Conservation (phyloP, 805 yeast genomes). For the Naumovozyma baii region DNA sequence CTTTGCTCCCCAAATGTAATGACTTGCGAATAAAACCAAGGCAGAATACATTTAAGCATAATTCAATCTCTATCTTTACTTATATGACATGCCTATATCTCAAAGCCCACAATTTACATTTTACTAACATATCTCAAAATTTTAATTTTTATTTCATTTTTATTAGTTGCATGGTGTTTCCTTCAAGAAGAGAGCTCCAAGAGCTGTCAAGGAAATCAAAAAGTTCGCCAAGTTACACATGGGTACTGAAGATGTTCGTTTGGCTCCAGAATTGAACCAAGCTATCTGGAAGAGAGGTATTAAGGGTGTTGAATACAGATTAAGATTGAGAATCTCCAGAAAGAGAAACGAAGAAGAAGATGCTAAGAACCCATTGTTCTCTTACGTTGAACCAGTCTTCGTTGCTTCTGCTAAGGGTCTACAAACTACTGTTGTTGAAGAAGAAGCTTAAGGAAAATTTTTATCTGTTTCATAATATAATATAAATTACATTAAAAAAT, state of each 20-base stretch:
- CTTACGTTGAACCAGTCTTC: constrained; percentile 94
- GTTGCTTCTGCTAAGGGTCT: constrained; percentile 96
- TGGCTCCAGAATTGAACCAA: constrained; percentile 97
- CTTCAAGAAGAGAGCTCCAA: constrained; percentile 99
- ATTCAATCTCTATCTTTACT: background rate
- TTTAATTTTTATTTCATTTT: background rate
- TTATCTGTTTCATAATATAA: constrained; percentile 3
- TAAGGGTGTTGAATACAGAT: constrained; percentile 96
- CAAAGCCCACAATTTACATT: background rate
- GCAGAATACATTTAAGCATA: too few relatives aligned
- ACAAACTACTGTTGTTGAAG: constrained; percentile 94
- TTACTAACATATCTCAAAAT: background rate
- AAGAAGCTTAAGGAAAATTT: constrained; percentile 37
- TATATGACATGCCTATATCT: background rate
- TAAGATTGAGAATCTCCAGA: constrained; percentile 97
- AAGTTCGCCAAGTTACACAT: constrained; percentile 97
- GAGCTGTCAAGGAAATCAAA: constrained; percentile 98
- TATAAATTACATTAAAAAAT: background rate
- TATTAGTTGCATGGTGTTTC: constrained; percentile 88
- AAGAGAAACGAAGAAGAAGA: constrained; percentile 99
- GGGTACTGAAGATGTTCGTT: constrained; percentile 98
- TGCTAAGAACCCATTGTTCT: constrained; percentile 95
- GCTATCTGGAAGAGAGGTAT: constrained; percentile 99
- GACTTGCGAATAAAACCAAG: too few relatives aligned
- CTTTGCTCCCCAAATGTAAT: too few relatives aligned